These are phyloP conservation scores for Euryodendron excelsum DNA, from an alignment of 148 eudicot genomes.

Conservation along the genomic window DNA sequence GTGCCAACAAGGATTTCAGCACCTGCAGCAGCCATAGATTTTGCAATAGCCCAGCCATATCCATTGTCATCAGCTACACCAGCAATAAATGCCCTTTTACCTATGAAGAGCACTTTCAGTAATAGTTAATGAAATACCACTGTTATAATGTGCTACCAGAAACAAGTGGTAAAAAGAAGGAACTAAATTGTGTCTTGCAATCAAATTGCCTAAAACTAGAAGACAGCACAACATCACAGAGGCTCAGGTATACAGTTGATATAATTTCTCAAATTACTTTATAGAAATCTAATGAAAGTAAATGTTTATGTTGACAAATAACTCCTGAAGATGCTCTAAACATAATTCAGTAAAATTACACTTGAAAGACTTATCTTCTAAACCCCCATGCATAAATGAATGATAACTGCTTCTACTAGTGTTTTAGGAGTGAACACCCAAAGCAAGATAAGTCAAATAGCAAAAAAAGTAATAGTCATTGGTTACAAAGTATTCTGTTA, in stretches of 20 bases:
- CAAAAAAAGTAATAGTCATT: neutral
- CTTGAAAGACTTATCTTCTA: too few relatives aligned
- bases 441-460: neutral
- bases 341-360: too few relatives aligned
- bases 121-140: neutral
- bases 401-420: neutral
- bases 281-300: neutral
- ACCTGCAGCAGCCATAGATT: slow-evolving; percentile 94
- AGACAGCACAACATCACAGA: neutral
- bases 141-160: neutral
- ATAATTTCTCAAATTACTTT: neutral
- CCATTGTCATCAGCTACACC: slow-evolving; percentile 97
- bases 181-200: neutral
- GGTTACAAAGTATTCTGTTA: neutral
- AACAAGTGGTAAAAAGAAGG: neutral
- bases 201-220: neutral
- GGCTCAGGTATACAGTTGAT: neutral
- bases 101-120: slow-evolving; percentile 29
- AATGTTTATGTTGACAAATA: neutral
- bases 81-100: slow-evolving; percentile 93
- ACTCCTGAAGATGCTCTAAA: too few relatives aligned
- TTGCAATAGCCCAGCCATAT: slow-evolving; percentile 98
- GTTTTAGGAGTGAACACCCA: neutral
- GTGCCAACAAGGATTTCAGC: slow-evolving; percentile 98
- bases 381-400: neutral